A percentile compares a stretch with the other conserved stretches of the same genome.
These are phyloP conservation scores for Hypseocharis bilobata DNA, from an alignment of 441 rosid species.

Conservation along the genomic window DNA sequence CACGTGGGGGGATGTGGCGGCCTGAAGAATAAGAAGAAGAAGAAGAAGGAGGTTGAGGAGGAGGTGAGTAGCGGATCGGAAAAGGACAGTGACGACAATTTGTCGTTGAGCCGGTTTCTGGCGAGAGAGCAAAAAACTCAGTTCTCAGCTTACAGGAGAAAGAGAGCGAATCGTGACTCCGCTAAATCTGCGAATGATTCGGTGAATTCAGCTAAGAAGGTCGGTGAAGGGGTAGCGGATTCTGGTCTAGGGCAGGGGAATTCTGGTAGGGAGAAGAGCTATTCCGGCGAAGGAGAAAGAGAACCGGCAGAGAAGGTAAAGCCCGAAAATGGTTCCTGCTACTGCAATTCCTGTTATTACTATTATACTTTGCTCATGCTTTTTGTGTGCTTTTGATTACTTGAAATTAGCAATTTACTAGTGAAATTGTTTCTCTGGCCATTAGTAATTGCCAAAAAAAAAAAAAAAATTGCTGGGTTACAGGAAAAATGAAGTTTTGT, in stretches of 20 bases:
- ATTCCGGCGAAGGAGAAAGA: not conserved
- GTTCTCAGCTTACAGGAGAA: not conserved
- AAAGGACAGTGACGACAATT: not conserved
- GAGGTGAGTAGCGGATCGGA: not conserved
- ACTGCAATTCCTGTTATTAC: not conserved
- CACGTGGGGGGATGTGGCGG: too few species aligned
- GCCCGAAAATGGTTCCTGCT: not conserved
- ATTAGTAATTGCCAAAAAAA: not conserved
- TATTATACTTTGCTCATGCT: not conserved
- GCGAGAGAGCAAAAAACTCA: not conserved
- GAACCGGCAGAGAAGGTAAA: not conserved
- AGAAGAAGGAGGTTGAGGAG: not conserved
- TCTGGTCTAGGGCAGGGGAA: not conserved
- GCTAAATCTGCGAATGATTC: not conserved
- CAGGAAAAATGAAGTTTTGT: not conserved
- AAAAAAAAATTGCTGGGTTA: not conserved
- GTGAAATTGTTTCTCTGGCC: not conserved
- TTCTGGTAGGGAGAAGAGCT: not conserved
- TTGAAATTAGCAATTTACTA: not conserved
- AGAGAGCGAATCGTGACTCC: not conserved
- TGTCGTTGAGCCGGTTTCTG: not conserved
- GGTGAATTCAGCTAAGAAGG: not conserved
- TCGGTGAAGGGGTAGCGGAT: not conserved
- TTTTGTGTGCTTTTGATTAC: not conserved
- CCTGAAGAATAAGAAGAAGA: not conserved